phyloP scores from a whole-genome alignment of 805 yeast species.

The Lipomyces yamanashiensis region DNA sequence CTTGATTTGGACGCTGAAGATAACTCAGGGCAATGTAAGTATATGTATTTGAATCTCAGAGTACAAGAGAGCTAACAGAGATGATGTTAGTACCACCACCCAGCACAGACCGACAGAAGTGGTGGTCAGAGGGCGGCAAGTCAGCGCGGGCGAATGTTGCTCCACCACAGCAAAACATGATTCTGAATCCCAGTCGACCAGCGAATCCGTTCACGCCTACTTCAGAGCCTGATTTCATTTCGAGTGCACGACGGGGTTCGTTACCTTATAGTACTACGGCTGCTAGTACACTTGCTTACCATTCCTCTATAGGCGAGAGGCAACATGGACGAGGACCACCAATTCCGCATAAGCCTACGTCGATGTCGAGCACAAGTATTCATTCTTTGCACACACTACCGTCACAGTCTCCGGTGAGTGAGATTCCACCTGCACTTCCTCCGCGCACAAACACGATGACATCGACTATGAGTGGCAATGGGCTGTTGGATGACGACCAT shows the following conservation, averaged over 20 bases:
- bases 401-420: conserved; percentile 15
- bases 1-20: conserved; percentile 38
- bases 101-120: conserved; percentile 74
- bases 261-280: conserved; percentile 1
- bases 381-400: conserved; percentile 21
- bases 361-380: conserved; percentile 18
- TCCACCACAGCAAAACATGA: conserved; percentile 49
- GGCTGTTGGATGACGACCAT: conserved; percentile 12
- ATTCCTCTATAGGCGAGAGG: background rate
- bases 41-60: conserved; percentile 32
- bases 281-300: background rate
- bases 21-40: background rate
- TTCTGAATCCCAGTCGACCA: conserved; percentile 71
- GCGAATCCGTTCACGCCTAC: conserved; percentile 72
- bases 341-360: conserved; percentile 27
- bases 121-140: conserved; percentile 90
- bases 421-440: conserved; percentile 30
- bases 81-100: conserved; percentile 76
- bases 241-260: background rate
- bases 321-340: conserved; percentile 17
- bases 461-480: background rate
- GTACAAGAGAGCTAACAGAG: background rate
- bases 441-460: conserved; percentile 17
- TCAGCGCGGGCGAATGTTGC: conserved; percentile 69
- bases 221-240: conserved; percentile 56